These are phyloP conservation scores for Penstemon barbatus DNA, from an alignment of 257 asterid species.

Conservation along the genomic window DNA sequence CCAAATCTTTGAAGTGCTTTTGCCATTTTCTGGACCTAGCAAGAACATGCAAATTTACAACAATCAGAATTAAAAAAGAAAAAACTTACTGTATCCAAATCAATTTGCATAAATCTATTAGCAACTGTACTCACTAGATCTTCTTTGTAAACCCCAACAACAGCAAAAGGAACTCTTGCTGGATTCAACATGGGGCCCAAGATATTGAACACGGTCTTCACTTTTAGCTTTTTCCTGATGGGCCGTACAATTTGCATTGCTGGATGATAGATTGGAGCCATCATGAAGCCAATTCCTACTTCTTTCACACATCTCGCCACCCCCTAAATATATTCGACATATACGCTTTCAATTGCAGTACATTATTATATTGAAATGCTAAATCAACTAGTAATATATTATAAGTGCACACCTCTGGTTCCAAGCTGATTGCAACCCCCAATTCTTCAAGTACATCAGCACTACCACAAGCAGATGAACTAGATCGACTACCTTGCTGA, in stretches of 20 bases:
- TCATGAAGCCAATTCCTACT: constrained; percentile 76
- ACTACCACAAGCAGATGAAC: constrained; percentile 98
- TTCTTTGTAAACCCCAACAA: constrained; percentile 65
- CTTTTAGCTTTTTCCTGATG: constrained; percentile 62
- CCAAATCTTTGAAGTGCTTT: constrained; percentile 68
- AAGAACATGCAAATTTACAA: constrained; percentile 5
- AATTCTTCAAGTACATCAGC: constrained; percentile 92
- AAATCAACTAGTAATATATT: constrained; percentile 2
- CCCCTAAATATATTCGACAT: constrained; percentile 39
- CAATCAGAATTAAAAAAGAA: background rate
- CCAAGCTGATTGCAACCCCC: constrained; percentile 79
- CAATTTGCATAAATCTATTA: constrained; percentile 12
- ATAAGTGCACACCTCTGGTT: constrained; percentile 67
- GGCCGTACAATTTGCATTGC: constrained; percentile 77
- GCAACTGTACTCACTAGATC: constrained; percentile 47
- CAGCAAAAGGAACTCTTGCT: constrained; percentile 66
- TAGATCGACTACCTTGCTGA: constrained; percentile 95
- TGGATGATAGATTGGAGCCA: constrained; percentile 65
- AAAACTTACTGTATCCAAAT: background rate
- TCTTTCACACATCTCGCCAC: constrained; percentile 55
- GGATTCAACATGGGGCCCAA: constrained; percentile 78
- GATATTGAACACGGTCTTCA: constrained; percentile 69
- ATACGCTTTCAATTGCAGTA: background rate
- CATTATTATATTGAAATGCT: background rate
- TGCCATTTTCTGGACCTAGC: constrained; percentile 70